phyloP scores from a whole-genome alignment of 169 alveolate species.

The Plasmodium coatneyi region DNA sequence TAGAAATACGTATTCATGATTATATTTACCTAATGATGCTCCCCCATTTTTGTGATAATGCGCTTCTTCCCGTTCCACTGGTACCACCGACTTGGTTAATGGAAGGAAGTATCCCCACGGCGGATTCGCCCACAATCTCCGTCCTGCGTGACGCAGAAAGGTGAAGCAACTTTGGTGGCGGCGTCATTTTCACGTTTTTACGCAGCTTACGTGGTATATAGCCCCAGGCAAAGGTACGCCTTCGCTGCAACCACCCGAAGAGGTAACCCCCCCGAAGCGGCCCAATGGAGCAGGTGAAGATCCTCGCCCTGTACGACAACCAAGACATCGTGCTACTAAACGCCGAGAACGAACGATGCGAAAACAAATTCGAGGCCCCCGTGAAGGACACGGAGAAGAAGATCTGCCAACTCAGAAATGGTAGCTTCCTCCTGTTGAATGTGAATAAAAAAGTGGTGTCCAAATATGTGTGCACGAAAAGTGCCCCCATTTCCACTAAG shows the following conservation, averaged over 20 bases:
- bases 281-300: constrained; percentile 54
- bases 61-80: neutral
- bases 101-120: neutral
- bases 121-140: neutral
- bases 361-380: constrained; percentile 36
- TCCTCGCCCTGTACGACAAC: constrained; percentile 49
- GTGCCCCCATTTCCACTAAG: constrained; percentile 30
- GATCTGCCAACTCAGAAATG: constrained; percentile 46
- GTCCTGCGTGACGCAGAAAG: neutral
- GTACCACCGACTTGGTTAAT: neutral
- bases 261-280: neutral
- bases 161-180: neutral
- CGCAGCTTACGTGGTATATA: neutral
- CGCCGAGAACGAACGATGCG: constrained; percentile 65
- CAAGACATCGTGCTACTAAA: constrained; percentile 45
- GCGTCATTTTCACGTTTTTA: neutral
- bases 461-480: constrained; percentile 41
- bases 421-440: constrained; percentile 46
- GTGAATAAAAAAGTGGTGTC: constrained; percentile 40
- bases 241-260: neutral
- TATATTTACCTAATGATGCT: neutral
- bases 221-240: neutral
- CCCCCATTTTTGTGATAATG: neutral
- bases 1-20: neutral
- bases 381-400: constrained; percentile 69